A percentile compares a stretch with the other conserved stretches of the same genome.
Evolutionary conservation across 176 grass and related monocot species (phyloP).

Genomic region (Luzula sylvatica): DNA sequence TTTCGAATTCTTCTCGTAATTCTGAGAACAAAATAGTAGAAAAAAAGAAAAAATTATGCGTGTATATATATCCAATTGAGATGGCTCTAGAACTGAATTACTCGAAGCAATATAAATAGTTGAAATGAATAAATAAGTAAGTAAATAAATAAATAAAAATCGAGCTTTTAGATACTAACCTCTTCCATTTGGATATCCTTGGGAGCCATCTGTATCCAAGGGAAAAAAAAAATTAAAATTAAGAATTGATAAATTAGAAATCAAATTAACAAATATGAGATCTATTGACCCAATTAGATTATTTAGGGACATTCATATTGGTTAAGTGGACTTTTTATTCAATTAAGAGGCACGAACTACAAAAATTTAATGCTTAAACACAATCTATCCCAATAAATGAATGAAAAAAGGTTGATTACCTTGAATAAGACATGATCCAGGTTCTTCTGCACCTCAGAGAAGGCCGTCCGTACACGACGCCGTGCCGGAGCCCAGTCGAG

Average conservation of each 20-base stretch:
- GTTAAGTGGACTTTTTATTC: background rate
- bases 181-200: constrained; percentile 69
- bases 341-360: background rate
- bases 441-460: constrained; percentile 51
- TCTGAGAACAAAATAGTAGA: constrained; percentile 27
- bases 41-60: background rate
- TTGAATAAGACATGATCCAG: constrained; percentile 91
- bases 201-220: constrained; percentile 55
- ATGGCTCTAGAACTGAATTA: background rate
- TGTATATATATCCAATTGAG: background rate
- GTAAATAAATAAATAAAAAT: no score
- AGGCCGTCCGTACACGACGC: constrained; percentile 44
- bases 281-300: no score
- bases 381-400: constrained; percentile 1
- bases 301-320: no score
- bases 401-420: constrained; percentile 15
- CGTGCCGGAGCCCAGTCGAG: constrained; percentile 84
- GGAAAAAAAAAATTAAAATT: background rate
- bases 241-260: background rate
- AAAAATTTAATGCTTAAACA: background rate
- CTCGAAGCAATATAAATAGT: constrained; percentile 2
- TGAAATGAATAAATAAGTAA: no score
- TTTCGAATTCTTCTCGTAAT: constrained; percentile 75
- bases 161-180: constrained; percentile 25
- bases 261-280: no score